These are phyloP conservation scores for Fibroporia radiculosa DNA, from an alignment of 768 basidiomycete species.

Conservation along the genomic window DNA sequence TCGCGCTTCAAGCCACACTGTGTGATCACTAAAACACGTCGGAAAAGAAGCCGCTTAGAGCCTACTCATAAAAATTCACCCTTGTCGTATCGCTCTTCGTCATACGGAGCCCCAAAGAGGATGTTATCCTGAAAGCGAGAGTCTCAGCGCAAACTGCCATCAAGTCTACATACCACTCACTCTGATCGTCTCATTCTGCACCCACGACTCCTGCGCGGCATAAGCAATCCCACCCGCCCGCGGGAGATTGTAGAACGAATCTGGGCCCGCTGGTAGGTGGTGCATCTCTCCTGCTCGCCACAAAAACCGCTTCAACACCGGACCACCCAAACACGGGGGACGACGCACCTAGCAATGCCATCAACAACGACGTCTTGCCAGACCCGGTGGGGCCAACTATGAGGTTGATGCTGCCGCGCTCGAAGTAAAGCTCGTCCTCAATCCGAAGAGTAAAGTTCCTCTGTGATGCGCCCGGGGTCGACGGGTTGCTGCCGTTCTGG, in stretches of 20 bases:
- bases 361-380: conserved; percentile 59
- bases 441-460: conserved; percentile 44
- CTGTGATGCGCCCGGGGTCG: conserved; percentile 24
- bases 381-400: conserved; percentile 51
- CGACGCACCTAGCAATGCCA: conserved; percentile 43
- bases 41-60: neutral
- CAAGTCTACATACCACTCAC: conserved; percentile 33
- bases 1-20: conserved; percentile 30
- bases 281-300: conserved; percentile 48
- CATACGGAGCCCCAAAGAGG: conserved; percentile 38
- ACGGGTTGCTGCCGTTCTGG: conserved; percentile 25
- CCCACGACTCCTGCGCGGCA: conserved; percentile 44
- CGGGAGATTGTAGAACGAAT: conserved; percentile 35
- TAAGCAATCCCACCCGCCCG: conserved; percentile 38
- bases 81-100: conserved; percentile 37
- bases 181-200: conserved; percentile 36
- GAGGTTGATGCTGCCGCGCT: conserved; percentile 43
- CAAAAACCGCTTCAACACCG: no score
- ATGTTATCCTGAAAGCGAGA: conserved; percentile 35
- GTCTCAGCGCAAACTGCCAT: conserved; percentile 58
- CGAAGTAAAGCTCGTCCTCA: conserved; percentile 48
- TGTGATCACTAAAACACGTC: conserved; percentile 20
- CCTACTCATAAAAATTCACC: conserved; percentile 17
- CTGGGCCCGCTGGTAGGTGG: conserved; percentile 28
- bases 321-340: neutral